These are phyloP conservation scores for Bruguiera gymnorhiza DNA, from an alignment of 345 rosid genomes.

Conservation along the genomic window DNA sequence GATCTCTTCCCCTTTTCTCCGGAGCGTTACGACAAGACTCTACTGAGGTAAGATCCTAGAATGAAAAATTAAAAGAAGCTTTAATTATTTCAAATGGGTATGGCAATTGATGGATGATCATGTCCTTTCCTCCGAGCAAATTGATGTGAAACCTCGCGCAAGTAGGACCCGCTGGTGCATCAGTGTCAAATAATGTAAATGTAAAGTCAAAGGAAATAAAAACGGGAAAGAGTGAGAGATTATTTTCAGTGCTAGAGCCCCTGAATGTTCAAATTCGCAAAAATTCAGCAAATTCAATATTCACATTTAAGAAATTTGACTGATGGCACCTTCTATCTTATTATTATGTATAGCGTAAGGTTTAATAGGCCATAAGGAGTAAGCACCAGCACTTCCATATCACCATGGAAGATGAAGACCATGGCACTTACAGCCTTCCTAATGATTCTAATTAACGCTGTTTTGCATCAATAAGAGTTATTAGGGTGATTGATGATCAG, in stretches of 20 bases:
- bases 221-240: background rate
- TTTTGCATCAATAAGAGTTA: background rate
- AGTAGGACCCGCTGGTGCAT: conserved; percentile 4
- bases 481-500: conserved; percentile 15
- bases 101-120: background rate
- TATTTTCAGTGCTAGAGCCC: background rate
- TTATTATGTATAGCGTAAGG: no score
- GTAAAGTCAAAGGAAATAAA: conserved; percentile 1
- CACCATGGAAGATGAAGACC: background rate
- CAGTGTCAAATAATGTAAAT: conserved; percentile 21
- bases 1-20: no score
- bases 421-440: conserved; percentile 9
- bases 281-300: no score
- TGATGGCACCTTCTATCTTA: conserved; percentile 1
- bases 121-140: background rate
- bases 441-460: background rate
- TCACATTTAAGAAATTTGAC: background rate
- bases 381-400: background rate
- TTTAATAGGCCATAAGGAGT: background rate
- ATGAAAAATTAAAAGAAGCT: conserved; percentile 5
- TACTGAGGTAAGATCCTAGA: background rate
- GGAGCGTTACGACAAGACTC: background rate
- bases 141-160: background rate
- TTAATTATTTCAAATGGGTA: conserved; percentile 4
- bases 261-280: background rate